Percentiles rank a stretch among this genome's conserved stretches.
Conservation (phyloP, 345 rosid genomes). For the Gossypioides kirkii region DNA sequence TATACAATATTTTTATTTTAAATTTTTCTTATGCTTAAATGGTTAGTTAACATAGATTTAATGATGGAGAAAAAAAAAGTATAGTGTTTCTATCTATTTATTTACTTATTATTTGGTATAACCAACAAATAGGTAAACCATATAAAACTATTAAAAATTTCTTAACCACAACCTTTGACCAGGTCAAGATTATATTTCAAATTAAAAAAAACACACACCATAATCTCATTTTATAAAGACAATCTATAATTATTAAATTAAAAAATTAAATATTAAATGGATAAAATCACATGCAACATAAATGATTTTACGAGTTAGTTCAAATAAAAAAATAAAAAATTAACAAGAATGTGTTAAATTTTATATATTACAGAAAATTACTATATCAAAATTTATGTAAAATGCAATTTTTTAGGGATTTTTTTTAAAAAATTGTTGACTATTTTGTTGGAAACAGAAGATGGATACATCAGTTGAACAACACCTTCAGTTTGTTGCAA, state of each 20-base stretch:
- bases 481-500: conserved; percentile 44
- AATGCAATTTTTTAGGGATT: too few species aligned
- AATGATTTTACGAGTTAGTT: too few species aligned
- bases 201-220: background rate
- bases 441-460: background rate
- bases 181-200: conserved; percentile 15
- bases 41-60: conserved; percentile 6
- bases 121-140: background rate
- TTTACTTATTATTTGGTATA: background rate
- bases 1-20: background rate
- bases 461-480: conserved; percentile 47
- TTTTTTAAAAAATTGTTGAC: too few species aligned
- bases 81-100: background rate
- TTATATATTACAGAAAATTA: too few species aligned
- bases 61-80: background rate
- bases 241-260: too few species aligned
- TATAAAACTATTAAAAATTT: background rate
- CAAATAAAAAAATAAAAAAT: too few species aligned
- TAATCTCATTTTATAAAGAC: conserved; percentile 13
- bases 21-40: background rate
- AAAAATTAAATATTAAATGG: too few species aligned
- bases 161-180: conserved; percentile 23
- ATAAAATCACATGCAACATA: too few species aligned
- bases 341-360: too few species aligned
- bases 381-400: too few species aligned